Percentiles rank a stretch among this genome's conserved stretches.
phyloP scores from a whole-genome alignment of 176 grass and related monocot species.

The Eragrostis nindensis region DNA sequence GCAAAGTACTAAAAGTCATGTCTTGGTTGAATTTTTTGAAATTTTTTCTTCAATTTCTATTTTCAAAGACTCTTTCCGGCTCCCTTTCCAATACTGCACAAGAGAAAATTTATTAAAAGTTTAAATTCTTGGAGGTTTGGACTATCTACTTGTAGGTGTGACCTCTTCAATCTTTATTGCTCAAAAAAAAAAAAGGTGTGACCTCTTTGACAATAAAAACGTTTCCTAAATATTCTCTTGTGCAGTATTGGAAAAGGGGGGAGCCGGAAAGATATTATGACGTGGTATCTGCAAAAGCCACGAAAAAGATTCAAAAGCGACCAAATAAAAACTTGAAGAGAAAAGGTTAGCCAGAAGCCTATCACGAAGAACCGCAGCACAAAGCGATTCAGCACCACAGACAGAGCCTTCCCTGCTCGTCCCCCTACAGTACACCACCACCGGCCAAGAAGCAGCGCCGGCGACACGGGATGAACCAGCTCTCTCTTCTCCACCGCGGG shows the following conservation, averaged over 20 bases:
- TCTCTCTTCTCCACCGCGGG: conserved; percentile 24
- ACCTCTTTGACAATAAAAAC: too few species aligned
- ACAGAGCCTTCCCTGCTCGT: not conserved
- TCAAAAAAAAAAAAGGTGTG: too few species aligned
- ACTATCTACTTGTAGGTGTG: too few species aligned
- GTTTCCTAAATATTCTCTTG: not conserved
- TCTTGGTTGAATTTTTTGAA: too few species aligned
- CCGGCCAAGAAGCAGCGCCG: conserved; percentile 1
- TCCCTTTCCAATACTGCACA: too few species aligned
- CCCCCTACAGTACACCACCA: not conserved
- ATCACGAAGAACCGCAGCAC: not conserved
- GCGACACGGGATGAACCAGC: conserved; percentile 38
- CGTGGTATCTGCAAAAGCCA: not conserved
- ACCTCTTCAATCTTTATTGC: too few species aligned
- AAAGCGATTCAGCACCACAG: not conserved
- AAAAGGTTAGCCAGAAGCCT: not conserved
- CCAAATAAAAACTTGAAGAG: not conserved
- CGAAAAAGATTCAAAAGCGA: not conserved
- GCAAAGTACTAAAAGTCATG: too few species aligned
- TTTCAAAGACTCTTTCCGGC: too few species aligned
- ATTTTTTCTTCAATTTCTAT: too few species aligned
- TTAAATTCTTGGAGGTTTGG: too few species aligned
- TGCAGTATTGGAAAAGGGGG: not conserved
- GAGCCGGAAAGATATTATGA: not conserved
- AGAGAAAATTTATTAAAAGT: too few species aligned